A percentile compares a stretch with the other conserved stretches of the same genome.
phyloP scores from a whole-genome alignment of 805 yeast genomes.

The Torulaspora gathmanii region DNA sequence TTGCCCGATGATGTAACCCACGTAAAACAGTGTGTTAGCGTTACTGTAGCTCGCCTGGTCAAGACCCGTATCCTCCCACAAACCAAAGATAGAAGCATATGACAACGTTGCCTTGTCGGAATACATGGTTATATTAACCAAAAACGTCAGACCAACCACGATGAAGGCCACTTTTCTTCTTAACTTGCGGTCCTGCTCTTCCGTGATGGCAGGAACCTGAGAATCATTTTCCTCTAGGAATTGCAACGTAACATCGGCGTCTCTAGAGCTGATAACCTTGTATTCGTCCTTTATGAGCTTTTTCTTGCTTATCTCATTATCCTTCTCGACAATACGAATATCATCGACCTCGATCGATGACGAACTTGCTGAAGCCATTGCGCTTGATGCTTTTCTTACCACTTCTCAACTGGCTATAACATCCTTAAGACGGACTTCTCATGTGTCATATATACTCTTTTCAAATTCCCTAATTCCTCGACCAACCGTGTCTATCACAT shows the following conservation, averaged over 20 bases:
- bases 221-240: constrained; percentile 38
- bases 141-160: constrained; percentile 37
- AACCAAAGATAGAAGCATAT: constrained; percentile 45
- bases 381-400: background rate
- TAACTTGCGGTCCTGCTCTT: constrained; percentile 40
- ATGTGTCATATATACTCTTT: background rate
- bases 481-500: too few relatives aligned
- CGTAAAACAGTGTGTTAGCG: constrained; percentile 50
- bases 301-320: background rate
- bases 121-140: constrained; percentile 42
- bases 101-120: constrained; percentile 51
- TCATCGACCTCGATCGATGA: constrained; percentile 2
- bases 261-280: constrained; percentile 31
- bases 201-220: constrained; percentile 39
- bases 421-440: background rate
- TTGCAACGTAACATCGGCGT: constrained; percentile 40
- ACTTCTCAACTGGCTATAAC: background rate
- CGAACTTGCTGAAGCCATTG: background rate
- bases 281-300: constrained; percentile 7
- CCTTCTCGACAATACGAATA: background rate
- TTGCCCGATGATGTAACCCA: constrained; percentile 48
- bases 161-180: constrained; percentile 38
- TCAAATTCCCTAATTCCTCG: too few relatives aligned
- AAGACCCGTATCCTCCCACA: constrained; percentile 45
- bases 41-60: constrained; percentile 43